phyloP scores from a whole-genome alignment of 768 basidiomycete species.

The Kwoniella botswanensis region DNA sequence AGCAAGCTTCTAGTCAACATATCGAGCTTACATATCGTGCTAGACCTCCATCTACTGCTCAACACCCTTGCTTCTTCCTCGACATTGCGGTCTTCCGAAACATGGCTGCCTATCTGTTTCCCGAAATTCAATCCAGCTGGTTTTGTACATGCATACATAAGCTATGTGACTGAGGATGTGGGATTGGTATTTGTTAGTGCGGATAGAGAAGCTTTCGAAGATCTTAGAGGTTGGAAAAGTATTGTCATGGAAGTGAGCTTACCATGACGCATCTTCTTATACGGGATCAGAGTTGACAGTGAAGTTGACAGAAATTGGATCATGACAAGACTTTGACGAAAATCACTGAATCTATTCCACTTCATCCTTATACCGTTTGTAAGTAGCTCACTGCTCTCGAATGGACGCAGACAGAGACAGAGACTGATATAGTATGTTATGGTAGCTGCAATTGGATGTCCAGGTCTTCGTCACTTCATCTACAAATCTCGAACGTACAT shows the following conservation, averaged over 20 bases:
- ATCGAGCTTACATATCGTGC: neutral
- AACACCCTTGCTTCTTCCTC: constrained; percentile 88
- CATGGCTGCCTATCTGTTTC: constrained; percentile 94
- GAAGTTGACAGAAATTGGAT: constrained; percentile 66
- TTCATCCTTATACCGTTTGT: constrained; percentile 60
- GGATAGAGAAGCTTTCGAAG: constrained; percentile 77
- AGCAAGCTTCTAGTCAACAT: neutral
- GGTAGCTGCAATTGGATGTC: constrained; percentile 78
- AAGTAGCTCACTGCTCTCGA: constrained; percentile 6
- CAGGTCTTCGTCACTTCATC: constrained; percentile 89
- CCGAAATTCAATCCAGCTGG: constrained; percentile 89
- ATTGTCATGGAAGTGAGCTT: constrained; percentile 65
- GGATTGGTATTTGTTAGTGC: constrained; percentile 81
- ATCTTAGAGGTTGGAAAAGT: constrained; percentile 77
- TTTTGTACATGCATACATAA: constrained; percentile 88
- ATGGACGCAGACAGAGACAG: neutral
- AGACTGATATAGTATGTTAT: neutral
- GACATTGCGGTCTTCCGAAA: constrained; percentile 73
- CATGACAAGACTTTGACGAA: constrained; percentile 63
- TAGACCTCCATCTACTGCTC: constrained; percentile 88
- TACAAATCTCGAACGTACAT: constrained; percentile 91
- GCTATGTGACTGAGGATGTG: constrained; percentile 59
- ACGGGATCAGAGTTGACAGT: constrained; percentile 6
- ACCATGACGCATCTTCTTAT: neutral
- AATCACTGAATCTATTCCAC: constrained; percentile 61